Percentiles rank a stretch among this genome's conserved stretches.
Evolutionary conservation across 1,284 basidiomycete genomes (phyloP).

Genomic region (Cutaneotrichosporon spelunceum): DNA sequence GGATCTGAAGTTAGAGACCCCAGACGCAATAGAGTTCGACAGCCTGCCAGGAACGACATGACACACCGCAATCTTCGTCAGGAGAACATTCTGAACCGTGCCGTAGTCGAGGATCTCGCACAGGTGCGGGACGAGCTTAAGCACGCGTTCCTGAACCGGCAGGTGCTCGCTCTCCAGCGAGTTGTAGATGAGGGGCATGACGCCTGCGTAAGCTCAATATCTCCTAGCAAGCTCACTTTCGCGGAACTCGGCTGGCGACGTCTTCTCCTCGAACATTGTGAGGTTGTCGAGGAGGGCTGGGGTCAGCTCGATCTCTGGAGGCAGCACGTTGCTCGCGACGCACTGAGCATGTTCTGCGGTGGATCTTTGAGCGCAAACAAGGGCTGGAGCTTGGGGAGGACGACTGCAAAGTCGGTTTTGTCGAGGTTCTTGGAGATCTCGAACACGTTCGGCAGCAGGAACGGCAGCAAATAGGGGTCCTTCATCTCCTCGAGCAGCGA

Average conservation of each 20-base stretch:
- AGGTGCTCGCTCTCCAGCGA: constrained; percentile 90
- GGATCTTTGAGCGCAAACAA: constrained; percentile 90
- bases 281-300: constrained; percentile 78
- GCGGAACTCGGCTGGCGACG: constrained; percentile 77
- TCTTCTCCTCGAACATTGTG: constrained; percentile 81
- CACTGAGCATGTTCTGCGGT: constrained; percentile 87
- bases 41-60: background rate
- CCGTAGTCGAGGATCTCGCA: constrained; percentile 92
- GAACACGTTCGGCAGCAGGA: constrained; percentile 98
- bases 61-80: constrained; percentile 81
- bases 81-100: constrained; percentile 78
- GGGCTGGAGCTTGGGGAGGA: constrained; percentile 82
- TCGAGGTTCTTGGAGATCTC: constrained; percentile 76
- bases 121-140: constrained; percentile 78
- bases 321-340: constrained; percentile 11
- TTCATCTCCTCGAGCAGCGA: constrained; percentile 97
- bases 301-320: constrained; percentile 1
- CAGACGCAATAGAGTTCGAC: background rate
- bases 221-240: constrained; percentile 63
- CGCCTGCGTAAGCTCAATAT: constrained; percentile 58
- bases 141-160: constrained; percentile 82
- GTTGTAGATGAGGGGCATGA: constrained; percentile 91
- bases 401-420: constrained; percentile 73
- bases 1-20: constrained; percentile 57
- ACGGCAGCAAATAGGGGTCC: constrained; percentile 83